Percentiles rank a stretch among this genome's conserved stretches.
Conservation (phyloP, 805 yeast genomes). For the Barnettozyma populi region DNA sequence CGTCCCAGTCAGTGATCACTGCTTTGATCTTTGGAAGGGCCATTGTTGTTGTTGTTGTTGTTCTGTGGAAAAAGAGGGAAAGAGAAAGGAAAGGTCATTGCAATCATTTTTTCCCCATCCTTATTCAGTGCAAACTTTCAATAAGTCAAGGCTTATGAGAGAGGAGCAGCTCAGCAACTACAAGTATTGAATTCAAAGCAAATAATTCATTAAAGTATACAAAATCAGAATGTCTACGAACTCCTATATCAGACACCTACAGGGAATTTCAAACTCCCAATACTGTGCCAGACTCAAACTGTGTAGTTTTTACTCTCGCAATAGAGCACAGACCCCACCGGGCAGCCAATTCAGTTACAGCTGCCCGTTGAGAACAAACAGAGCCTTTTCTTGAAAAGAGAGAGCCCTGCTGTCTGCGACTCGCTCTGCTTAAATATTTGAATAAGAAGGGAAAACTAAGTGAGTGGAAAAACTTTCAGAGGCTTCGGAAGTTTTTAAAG, state of each 20-base stretch:
- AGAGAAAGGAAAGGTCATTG: not conserved
- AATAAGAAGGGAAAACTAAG: slow-evolving; percentile 10
- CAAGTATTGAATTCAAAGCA: not conserved
- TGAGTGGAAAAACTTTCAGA: not conserved
- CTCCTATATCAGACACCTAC: slow-evolving; percentile 30
- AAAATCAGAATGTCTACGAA: slow-evolving; percentile 23
- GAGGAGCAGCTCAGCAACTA: not conserved
- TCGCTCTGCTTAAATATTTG: slow-evolving; percentile 21
- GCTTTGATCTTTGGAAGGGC: slow-evolving; percentile 14
- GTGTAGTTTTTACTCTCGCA: slow-evolving; percentile 27
- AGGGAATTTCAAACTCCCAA: slow-evolving; percentile 5
- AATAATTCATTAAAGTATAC: not conserved
- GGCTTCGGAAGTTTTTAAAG: not conserved
- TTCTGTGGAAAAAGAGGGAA: not conserved
- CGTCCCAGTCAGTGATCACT: slow-evolving; percentile 61
- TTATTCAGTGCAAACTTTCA: too few species aligned
- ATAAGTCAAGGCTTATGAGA: too few species aligned
- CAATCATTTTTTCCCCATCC: not conserved
- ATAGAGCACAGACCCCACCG: slow-evolving; percentile 8
- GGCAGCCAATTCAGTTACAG: not conserved
- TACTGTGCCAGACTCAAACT: slow-evolving; percentile 28
- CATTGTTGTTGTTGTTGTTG: not conserved
- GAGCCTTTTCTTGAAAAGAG: not conserved
- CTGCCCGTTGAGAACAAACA: not conserved
- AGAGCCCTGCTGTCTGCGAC: not conserved